Percentiles rank a stretch among this genome's conserved stretches.
phyloP scores from a whole-genome alignment of 2,329 filamentous ascomycete species.

The Blumeria graminis region DNA sequence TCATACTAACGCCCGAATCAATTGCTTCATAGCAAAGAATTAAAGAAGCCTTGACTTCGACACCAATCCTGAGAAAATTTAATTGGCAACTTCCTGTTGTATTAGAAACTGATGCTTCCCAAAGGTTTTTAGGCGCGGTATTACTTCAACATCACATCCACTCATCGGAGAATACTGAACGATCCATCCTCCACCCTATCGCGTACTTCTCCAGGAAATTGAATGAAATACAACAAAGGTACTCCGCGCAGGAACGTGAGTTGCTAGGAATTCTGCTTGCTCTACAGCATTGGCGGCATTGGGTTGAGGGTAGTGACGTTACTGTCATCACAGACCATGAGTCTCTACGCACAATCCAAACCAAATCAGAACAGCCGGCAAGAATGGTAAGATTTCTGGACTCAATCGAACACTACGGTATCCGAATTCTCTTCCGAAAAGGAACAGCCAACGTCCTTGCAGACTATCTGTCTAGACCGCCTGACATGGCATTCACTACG shows the following conservation, averaged over 20 bases:
- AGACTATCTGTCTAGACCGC: neutral
- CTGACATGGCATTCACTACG: neutral
- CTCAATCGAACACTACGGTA: neutral
- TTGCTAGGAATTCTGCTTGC: neutral
- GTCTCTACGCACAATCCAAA: neutral
- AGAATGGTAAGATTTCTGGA: neutral
- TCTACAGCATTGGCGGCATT: neutral
- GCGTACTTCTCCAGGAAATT: too few species aligned
- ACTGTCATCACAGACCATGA: slow-evolving; percentile 1
- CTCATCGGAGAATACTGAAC: neutral
- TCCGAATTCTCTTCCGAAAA: neutral
- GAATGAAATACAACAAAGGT: too few species aligned
- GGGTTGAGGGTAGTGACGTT: neutral
- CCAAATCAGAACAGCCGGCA: neutral
- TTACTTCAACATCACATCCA: neutral
- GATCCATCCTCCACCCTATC: neutral
- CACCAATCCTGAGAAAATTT: neutral
- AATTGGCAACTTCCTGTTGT: neutral
- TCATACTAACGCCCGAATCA: neutral
- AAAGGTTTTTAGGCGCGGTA: neutral
- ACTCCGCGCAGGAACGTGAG: neutral
- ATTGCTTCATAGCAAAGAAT: neutral
- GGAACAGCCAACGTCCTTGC: neutral
- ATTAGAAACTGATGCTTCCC: neutral
- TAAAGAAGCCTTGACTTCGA: neutral